These are phyloP conservation scores for Aquanectria penicillioides DNA, from an alignment of 2,329 filamentous ascomycete genomes.

Conservation along the genomic window DNA sequence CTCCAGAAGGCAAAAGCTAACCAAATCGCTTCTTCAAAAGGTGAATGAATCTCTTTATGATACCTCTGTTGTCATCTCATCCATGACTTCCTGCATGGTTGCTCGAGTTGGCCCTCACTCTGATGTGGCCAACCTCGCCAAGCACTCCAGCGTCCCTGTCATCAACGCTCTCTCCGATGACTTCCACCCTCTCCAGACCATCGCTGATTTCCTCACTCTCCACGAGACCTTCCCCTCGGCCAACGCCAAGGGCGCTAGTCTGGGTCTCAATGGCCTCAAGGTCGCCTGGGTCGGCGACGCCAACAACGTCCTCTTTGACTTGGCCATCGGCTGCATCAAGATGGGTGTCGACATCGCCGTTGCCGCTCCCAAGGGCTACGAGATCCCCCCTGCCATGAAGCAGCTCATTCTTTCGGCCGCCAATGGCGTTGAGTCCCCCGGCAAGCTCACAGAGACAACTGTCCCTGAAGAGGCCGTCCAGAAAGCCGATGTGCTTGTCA, in stretches of 20 bases:
- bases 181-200: slow-evolving; percentile 92
- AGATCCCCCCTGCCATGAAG: slow-evolving; percentile 80
- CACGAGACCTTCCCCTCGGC: slow-evolving; percentile 75
- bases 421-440: slow-evolving; percentile 64
- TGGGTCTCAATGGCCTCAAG: slow-evolving; percentile 85
- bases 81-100: slow-evolving; percentile 86
- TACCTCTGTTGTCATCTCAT: slow-evolving; percentile 92
- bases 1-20: neutral
- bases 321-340: slow-evolving; percentile 88
- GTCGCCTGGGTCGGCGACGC: slow-evolving; percentile 96
- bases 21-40: slow-evolving; percentile 52
- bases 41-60: slow-evolving; percentile 96
- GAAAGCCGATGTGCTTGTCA: slow-evolving; percentile 88
- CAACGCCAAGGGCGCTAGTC: slow-evolving; percentile 48
- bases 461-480: slow-evolving; percentile 87
- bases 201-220: slow-evolving; percentile 94
- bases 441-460: slow-evolving; percentile 78
- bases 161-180: slow-evolving; percentile 90
- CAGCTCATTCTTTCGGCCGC: slow-evolving; percentile 75
- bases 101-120: slow-evolving; percentile 81
- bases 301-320: slow-evolving; percentile 96
- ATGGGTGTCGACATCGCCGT: slow-evolving; percentile 87
- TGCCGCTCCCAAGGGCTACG: slow-evolving; percentile 86
- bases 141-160: slow-evolving; percentile 80
- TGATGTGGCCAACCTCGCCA: slow-evolving; percentile 77